These are phyloP conservation scores for Debaryomycetaceae sp. DNA, from an alignment of 1,139 yeast genomes.

Conservation along the genomic window DNA sequence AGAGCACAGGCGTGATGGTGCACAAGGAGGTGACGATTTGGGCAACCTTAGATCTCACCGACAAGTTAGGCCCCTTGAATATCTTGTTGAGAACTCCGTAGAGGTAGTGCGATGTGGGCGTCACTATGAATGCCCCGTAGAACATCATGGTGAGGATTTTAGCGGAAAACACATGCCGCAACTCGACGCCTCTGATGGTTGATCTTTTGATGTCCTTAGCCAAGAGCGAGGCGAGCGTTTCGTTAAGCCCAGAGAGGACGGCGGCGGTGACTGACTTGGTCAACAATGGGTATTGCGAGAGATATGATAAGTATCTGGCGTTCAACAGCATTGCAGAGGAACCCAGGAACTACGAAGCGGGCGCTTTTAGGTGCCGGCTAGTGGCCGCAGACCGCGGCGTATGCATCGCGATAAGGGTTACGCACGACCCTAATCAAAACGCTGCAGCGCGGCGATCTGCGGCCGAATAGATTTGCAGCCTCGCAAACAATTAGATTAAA, in stretches of 20 bases:
- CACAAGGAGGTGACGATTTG: conserved; percentile 61
- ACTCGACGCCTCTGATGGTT: conserved; percentile 12
- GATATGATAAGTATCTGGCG: conserved; percentile 33
- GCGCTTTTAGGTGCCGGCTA: no score
- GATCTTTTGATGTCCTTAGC: conserved; percentile 38
- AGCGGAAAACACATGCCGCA: conserved; percentile 38
- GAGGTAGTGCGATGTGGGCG: conserved; percentile 70
- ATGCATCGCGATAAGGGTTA: no score
- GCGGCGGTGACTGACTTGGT: conserved; percentile 63
- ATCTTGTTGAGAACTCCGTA: conserved; percentile 44
- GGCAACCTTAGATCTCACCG: conserved; percentile 37
- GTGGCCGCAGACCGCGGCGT: no score
- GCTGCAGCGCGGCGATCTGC: no score
- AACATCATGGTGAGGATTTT: conserved; percentile 64
- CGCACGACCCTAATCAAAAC: no score
- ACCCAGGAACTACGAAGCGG: not conserved
- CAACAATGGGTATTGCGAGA: conserved; percentile 49
- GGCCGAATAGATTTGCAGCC: no score
- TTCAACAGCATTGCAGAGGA: conserved; percentile 11
- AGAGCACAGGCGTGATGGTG: conserved; percentile 61
- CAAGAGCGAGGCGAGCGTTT: conserved; percentile 50
- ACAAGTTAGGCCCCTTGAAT: conserved; percentile 36
- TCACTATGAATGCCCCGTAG: conserved; percentile 65
- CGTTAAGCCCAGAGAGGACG: conserved; percentile 53
- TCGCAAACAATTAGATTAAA: no score